A percentile compares a stretch with the other conserved stretches of the same genome.
phyloP scores from a whole-genome alignment of 345 rosid genomes.

The Dovyalis caffra region DNA sequence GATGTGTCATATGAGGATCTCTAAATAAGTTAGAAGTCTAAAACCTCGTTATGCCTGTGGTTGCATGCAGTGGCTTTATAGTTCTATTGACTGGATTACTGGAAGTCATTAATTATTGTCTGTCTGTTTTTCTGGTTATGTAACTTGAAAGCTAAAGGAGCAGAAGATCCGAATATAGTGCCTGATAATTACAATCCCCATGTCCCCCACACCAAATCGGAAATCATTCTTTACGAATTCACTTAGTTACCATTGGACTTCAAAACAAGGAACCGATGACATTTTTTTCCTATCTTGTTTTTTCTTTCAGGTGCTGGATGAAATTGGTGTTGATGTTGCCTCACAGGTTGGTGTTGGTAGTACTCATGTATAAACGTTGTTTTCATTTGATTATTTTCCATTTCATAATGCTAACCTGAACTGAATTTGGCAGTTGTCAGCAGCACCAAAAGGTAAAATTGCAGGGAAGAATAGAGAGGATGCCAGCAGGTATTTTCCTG shows the following conservation, averaged over 20 bases:
- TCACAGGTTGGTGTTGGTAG: conserved; percentile 66
- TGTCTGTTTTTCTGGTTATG: conserved; percentile 1
- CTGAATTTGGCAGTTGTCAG: conserved; percentile 54
- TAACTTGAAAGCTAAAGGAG: not conserved
- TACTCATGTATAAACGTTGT: not conserved
- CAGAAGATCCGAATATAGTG: not conserved
- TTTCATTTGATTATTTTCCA: conserved; percentile 8
- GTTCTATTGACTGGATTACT: not conserved
- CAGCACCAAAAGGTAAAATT: conserved; percentile 82
- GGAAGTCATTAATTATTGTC: not conserved
- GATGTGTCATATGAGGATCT: not conserved
- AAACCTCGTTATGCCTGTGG: not conserved
- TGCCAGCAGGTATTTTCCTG: conserved; percentile 60
- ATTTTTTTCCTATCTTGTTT: not conserved
- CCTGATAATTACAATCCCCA: too few relatives aligned
- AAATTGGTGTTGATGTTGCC: conserved; percentile 91
- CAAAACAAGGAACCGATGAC: conserved; percentile 2
- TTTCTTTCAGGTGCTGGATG: conserved; percentile 77
- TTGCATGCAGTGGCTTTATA: not conserved
- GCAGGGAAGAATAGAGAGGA: conserved; percentile 58
- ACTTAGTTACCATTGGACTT: not conserved
- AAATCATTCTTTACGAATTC: not conserved
- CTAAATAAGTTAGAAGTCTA: not conserved
- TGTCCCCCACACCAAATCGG: not conserved
- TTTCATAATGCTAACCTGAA: conserved; percentile 7